Evolutionary conservation across 768 basidiomycete species (phyloP), one percentile per base, ranked within the genome.

Genomic region (Gelatoporia subvermispora): DNA sequence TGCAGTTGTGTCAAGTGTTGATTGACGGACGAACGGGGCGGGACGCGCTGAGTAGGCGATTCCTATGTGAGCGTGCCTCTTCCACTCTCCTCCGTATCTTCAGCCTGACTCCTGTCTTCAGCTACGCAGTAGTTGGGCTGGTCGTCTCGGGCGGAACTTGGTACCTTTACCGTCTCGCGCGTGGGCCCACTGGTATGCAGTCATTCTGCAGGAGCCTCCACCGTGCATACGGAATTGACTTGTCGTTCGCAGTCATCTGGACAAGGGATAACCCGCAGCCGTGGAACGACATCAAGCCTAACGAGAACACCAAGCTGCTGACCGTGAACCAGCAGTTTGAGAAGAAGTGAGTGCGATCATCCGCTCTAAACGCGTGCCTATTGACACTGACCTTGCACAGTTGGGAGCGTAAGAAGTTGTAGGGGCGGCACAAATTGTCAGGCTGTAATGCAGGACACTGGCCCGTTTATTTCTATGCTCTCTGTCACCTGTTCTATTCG

Each of bases 261-360:
- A 75, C 81, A 58, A 77, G 70, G 65, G 65, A 61, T 65, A 93
- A 94, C 75, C 90, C 90, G 31, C 83, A 82, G 18, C 92, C 92
- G n/a, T 93, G 88, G 88, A 88, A 89, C 68, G 75, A 79, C 48
- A 77, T 93, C 63, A 75, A 87, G 64, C 82, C 76, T 35, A 74
- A 84, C 60, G 82, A 93, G 67, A 79, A 79, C 55, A 87, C 77
- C 45, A 92, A 92, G 69, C 38, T 92, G 51, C 59, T 81, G 62
- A 64, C 75, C 38, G 77, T 88, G 35, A 81, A 84, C 70, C 82
- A 85, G 63, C 84, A 79, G 57, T 89, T 91, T 57, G 76, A 84
- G 8, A 85, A 82, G 72, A 80, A 74, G 89, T 85, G 41, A 47
- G 81, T 65, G 20, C 47, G 24, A 49, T 43, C 1, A 41, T 8